Evolutionary conservation across 78 protist species (phyloP).

Genomic region (Dictyostelium firmibasis): DNA sequence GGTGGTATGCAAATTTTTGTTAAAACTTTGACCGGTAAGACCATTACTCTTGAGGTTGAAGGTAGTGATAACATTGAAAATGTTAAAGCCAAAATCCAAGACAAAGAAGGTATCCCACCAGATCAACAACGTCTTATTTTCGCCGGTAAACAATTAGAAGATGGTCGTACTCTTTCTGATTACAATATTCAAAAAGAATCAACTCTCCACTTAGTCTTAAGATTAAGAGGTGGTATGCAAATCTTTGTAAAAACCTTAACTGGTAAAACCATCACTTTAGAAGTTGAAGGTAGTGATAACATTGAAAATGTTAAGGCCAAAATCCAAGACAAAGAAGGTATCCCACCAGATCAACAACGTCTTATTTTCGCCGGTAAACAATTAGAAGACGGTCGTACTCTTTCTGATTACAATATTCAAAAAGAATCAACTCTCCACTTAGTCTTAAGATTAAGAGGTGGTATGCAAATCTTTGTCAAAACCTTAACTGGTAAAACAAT

Average conservation of each 20-base stretch:
- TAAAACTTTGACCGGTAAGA: conserved; percentile 99
- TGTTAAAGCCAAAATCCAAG: conserved; percentile 98
- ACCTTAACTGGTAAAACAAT: background rate
- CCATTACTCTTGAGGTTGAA: conserved; percentile 96
- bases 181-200: conserved; percentile 99
- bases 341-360: conserved; percentile 99
- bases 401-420: conserved; percentile 97
- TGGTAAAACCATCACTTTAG: too few species aligned
- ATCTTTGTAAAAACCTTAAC: too few species aligned
- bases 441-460: conserved; percentile 27
- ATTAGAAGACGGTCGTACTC: conserved; percentile 97
- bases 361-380: conserved; percentile 98
- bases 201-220: conserved; percentile 95
- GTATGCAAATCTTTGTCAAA: background rate
- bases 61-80: conserved; percentile 96
- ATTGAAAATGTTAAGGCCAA: conserved; percentile 8
- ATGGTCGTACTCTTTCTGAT: conserved; percentile 97
- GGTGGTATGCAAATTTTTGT: conserved; percentile 97
- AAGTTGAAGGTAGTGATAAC: conserved; percentile 13
- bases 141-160: conserved; percentile 99
- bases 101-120: conserved; percentile 99
- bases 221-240: conserved; percentile 77
- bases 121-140: conserved; percentile 99
- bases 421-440: conserved; percentile 96
- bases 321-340: conserved; percentile 99